Evolutionary conservation across 306 rosid species (phyloP).

Genomic region (Sesbania bispinosa): DNA sequence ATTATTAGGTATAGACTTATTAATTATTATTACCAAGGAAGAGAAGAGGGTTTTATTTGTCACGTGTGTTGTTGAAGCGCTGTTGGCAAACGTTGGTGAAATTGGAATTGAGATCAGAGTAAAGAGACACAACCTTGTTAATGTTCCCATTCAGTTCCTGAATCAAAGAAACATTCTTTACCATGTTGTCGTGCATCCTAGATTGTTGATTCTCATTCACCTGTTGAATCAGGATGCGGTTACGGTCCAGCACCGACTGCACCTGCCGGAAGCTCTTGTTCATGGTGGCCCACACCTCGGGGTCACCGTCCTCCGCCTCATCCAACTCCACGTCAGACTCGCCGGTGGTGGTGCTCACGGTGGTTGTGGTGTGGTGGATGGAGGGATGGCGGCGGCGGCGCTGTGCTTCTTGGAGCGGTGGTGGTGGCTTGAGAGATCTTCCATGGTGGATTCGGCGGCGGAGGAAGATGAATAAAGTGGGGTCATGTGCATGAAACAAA

Average conservation of each 20-base stretch:
- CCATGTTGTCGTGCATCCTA: conserved; percentile 69
- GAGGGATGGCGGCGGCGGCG: conserved; percentile 12
- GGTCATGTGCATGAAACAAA: conserved; percentile 26
- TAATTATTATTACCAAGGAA: too few relatives aligned
- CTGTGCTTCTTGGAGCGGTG: conserved; percentile 31
- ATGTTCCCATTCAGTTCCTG: conserved; percentile 82
- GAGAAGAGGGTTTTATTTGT: neutral
- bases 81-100: conserved; percentile 52
- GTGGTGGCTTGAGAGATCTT: conserved; percentile 24
- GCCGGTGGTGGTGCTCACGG: conserved; percentile 32
- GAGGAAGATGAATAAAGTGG: conserved; percentile 35
- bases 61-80: conserved; percentile 23
- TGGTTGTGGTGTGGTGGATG: conserved; percentile 15
- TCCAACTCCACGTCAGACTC: conserved; percentile 31
- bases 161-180: conserved; percentile 69
- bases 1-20: too few relatives aligned
- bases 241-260: conserved; percentile 77
- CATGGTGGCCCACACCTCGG: conserved; percentile 54
- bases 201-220: conserved; percentile 89
- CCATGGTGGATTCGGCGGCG: conserved; percentile 39
- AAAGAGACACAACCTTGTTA: conserved; percentile 65
- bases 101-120: conserved; percentile 66
- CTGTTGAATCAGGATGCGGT: conserved; percentile 69
- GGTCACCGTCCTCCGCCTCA: conserved; percentile 37
- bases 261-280: conserved; percentile 72